Base-by-base conservation (phyloP, 2,329 filamentous ascomycete genomes). In the Exophiala lecanii-corni region DNA sequence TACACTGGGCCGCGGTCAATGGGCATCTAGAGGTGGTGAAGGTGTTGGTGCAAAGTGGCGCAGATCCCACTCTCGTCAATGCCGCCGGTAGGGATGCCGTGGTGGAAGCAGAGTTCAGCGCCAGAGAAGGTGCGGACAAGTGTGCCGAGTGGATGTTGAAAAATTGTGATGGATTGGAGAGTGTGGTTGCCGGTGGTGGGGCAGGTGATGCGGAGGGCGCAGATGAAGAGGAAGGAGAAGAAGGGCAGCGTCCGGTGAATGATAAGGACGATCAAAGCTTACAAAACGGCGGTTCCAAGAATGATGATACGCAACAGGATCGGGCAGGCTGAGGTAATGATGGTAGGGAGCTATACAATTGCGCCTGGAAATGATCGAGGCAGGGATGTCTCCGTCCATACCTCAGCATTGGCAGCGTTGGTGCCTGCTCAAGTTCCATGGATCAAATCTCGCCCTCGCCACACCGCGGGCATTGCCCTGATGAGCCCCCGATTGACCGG, bases 1-100 rank as follows among this genome's bases (percentile, higher is more conserved):
- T 98, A 45, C 92, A 98, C 68, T 97, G 89, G 89, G 91, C 91
- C 0, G 86, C 88, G 0, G 70, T 96, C 42, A 92, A 94, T 41
- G 89, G 89, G 1, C 89, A 96, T 58, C 70, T 97, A 2, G 78
- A 82, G 4, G 78, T 81, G 3, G 87, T 95, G 5, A 86, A 89
- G 69, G 67, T 81, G 1, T 74, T 98, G 9, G 73, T 95, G 2
- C 79, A 81, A 33, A 72, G 79, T 2, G 89, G 88, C 2, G 89
- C 89, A 1, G 83, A 88, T 45, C 81, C 89, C 3, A 81, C 81
- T 9, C 69, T 88, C 21, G 82, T 82, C 59, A 97, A 97, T 61
- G 79, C 82, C 59, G 85, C 85, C 36, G 89, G 94, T 19, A 86
- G 94, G 57, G 84, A 89, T 55, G 80, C 84, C 2, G 70, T 89